phyloP scores from a whole-genome alignment of 164 flowering plant genomes.

The Litsea cubeba region DNA sequence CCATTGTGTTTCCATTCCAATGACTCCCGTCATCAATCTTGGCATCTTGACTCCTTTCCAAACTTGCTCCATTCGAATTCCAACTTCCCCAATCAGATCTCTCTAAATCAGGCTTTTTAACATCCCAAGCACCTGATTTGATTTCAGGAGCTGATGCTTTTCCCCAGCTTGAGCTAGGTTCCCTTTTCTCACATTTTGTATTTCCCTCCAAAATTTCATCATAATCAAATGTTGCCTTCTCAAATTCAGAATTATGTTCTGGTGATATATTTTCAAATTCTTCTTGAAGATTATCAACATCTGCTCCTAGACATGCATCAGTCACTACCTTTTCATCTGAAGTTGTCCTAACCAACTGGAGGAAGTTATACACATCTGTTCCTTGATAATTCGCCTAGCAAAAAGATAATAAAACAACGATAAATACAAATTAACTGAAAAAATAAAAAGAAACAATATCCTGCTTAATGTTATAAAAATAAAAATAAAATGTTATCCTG shows the following conservation, averaged over 20 bases:
- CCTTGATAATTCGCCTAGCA: not conserved
- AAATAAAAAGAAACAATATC: not conserved
- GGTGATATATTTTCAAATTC: conserved; percentile 56
- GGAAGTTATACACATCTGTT: conserved; percentile 64
- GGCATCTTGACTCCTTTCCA: not conserved
- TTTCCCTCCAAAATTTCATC: conserved; percentile 13
- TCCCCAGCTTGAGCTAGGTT: conserved; percentile 9
- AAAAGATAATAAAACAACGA: not conserved
- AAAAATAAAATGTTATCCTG: too few relatives aligned
- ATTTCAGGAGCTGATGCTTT: conserved; percentile 2
- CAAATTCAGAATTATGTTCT: conserved; percentile 31
- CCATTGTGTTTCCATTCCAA: not conserved
- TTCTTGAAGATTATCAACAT: conserved; percentile 50
- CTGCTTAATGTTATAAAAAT: not conserved
- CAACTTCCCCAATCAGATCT: conserved; percentile 8
- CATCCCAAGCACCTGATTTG: conserved; percentile 5
- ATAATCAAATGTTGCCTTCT: conserved; percentile 64
- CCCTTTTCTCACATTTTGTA: conserved; percentile 5
- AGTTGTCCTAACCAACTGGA: conserved; percentile 51
- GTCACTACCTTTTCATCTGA: conserved; percentile 25
- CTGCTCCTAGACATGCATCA: conserved; percentile 58
- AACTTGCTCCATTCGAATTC: not conserved
- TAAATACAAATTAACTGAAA: not conserved
- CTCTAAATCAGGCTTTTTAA: not conserved
- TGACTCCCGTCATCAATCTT: not conserved